Percentiles rank a stretch among this genome's conserved stretches.
These are phyloP conservation scores for Lepidopterella palustris DNA, from an alignment of 495 filamentous ascomycete species.

Conservation along the genomic window DNA sequence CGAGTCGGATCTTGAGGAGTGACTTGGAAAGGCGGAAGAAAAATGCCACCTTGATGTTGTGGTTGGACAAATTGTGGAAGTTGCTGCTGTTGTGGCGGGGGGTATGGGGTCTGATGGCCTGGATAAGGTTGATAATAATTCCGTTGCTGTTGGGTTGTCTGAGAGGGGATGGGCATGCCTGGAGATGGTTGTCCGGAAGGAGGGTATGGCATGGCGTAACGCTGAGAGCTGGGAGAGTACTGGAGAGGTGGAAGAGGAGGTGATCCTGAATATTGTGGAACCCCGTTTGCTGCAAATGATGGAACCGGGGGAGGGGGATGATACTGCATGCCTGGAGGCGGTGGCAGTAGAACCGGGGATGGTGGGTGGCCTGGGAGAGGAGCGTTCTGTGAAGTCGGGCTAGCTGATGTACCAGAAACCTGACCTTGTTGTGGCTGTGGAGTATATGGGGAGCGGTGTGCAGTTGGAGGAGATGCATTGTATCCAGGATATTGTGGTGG, in stretches of 20 bases:
- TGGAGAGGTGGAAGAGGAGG: conserved; percentile 6
- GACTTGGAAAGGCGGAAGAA: conserved; percentile 38
- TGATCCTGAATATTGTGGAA: conserved; percentile 22
- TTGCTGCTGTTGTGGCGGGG: conserved; percentile 14
- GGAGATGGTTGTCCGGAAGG: conserved; percentile 13
- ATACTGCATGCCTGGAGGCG: conserved; percentile 26
- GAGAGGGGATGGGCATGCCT: background rate
- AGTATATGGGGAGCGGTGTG: conserved; percentile 31
- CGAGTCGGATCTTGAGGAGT: conserved; percentile 27
- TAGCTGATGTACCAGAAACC: conserved; percentile 3
- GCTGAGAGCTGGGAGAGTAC: conserved; percentile 16
- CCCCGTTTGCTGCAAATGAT: conserved; percentile 22
- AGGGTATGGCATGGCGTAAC: conserved; percentile 10
- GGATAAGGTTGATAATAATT: conserved; percentile 23
- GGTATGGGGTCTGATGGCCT: conserved; percentile 10
- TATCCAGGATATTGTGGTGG: conserved; percentile 13
- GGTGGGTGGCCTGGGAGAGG: conserved; percentile 4
- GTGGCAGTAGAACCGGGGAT: conserved; percentile 9
- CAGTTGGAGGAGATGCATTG: conserved; percentile 6
- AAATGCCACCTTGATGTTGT: conserved; percentile 32
- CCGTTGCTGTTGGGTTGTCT: conserved; percentile 19
- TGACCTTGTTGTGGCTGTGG: conserved; percentile 17
- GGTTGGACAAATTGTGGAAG: conserved; percentile 18
- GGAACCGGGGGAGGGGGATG: conserved; percentile 10
- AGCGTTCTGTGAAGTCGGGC: conserved; percentile 22